These are phyloP conservation scores for Centrapalus pauciflorus DNA, from an alignment of 129 eudicot genomes.

Conservation along the genomic window DNA sequence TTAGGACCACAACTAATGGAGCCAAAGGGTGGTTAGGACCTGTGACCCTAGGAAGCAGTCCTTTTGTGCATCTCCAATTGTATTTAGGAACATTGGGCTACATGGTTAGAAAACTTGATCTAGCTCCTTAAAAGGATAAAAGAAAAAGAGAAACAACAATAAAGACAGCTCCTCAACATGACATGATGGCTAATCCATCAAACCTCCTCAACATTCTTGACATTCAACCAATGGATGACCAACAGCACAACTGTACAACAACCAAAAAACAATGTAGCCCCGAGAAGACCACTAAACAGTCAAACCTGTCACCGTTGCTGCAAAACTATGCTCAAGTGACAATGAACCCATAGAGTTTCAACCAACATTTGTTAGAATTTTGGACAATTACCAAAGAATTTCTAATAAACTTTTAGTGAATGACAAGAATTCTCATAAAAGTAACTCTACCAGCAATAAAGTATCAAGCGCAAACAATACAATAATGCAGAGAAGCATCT, in stretches of 20 bases:
- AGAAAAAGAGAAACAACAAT: too few species aligned
- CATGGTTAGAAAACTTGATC: too few species aligned
- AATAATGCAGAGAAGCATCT: constrained; percentile 24
- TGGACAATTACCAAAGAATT: not conserved
- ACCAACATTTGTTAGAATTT: constrained; percentile 3
- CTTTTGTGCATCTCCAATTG: too few species aligned
- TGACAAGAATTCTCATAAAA: not conserved
- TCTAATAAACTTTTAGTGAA: not conserved
- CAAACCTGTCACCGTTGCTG: not conserved
- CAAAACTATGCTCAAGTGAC: not conserved
- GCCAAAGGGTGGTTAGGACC: too few species aligned
- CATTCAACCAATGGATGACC: not conserved
- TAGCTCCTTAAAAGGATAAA: too few species aligned
- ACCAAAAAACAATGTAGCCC: not conserved
- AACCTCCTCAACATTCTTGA: not conserved
- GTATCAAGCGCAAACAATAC: constrained; percentile 2
- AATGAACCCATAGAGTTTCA: not conserved
- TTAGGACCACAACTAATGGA: too few species aligned
- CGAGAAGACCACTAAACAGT: not conserved
- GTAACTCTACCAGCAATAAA: not conserved
- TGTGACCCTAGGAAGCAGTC: too few species aligned
- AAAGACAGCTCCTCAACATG: too few species aligned
- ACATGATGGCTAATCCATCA: not conserved
- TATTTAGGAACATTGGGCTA: too few species aligned
- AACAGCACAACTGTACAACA: not conserved